Percentiles rank a stretch among this genome's conserved stretches.
Evolutionary conservation across 495 filamentous ascomycete species (phyloP).

Genomic region (Xeromyces bisporus): DNA sequence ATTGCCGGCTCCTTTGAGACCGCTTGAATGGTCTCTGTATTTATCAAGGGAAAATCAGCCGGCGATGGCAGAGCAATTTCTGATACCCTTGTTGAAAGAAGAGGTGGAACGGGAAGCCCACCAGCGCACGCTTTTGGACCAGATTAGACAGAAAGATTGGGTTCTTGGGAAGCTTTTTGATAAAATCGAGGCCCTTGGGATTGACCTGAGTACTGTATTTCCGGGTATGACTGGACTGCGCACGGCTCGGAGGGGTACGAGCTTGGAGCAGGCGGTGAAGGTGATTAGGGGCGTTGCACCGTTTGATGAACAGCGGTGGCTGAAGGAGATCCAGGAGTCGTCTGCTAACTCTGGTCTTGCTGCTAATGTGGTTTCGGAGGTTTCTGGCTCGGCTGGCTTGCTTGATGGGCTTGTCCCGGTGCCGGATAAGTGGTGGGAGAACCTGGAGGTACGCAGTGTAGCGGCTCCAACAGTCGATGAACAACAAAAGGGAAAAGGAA

Average conservation of each 20-base stretch:
- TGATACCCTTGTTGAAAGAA: constrained; percentile 51
- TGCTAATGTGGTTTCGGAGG: constrained; percentile 12
- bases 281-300: constrained; percentile 28
- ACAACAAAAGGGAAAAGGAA: background rate
- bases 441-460: constrained; percentile 6
- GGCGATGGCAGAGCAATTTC: constrained; percentile 39
- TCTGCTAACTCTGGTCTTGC: constrained; percentile 9
- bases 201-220: constrained; percentile 54
- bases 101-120: constrained; percentile 32
- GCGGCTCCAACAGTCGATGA: constrained; percentile 1
- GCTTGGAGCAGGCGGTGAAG: constrained; percentile 20
- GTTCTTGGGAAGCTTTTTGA: constrained; percentile 61
- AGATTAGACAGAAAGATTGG: constrained; percentile 60
- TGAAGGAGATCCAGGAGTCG: constrained; percentile 9
- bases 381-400: constrained; percentile 4
- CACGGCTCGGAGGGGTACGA: constrained; percentile 14
- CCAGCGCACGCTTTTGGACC: constrained; percentile 38
- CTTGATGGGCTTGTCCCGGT: constrained; percentile 6
- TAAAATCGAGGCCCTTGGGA: constrained; percentile 52
- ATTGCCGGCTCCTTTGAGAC: constrained; percentile 48
- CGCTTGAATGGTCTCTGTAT: constrained; percentile 51
- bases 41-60: constrained; percentile 38
- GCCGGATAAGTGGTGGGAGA: constrained; percentile 25
- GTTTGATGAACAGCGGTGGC: constrained; percentile 30
- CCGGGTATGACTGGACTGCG: constrained; percentile 39